Evolutionary conservation across 345 rosid species (phyloP).

Genomic region (Reutealis trisperma): DNA sequence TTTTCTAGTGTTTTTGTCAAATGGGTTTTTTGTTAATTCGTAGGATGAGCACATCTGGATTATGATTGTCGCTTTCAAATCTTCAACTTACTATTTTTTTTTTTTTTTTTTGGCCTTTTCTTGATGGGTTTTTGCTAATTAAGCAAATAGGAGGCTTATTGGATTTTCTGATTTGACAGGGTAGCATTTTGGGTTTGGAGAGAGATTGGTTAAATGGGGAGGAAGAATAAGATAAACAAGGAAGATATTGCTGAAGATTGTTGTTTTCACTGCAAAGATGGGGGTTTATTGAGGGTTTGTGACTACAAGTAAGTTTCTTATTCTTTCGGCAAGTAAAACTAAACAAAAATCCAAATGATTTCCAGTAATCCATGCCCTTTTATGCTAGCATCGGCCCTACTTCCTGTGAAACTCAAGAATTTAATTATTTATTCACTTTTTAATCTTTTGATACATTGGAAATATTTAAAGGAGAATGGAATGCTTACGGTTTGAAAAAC

Average conservation of each 20-base stretch:
- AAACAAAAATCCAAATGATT: too few relatives aligned
- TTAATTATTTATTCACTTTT: too few relatives aligned
- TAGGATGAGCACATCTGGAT: background rate
- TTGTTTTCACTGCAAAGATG: constrained; percentile 61
- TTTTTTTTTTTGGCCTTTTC: too few relatives aligned
- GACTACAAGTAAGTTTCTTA: constrained; percentile 45
- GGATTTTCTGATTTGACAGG: background rate
- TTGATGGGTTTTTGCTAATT: background rate
- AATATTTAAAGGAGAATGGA: too few relatives aligned
- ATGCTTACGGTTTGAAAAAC: too few relatives aligned
- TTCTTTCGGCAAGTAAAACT: too few relatives aligned
- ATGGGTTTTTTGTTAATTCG: background rate
- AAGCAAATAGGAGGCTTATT: too few relatives aligned
- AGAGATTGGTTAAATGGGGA: background rate
- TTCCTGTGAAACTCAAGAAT: background rate
- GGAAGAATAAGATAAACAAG: constrained; percentile 23
- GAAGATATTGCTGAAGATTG: constrained; percentile 42
- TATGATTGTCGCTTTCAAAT: too few relatives aligned
- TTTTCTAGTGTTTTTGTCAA: background rate
- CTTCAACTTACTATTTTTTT: background rate
- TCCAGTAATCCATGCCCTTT: too few relatives aligned
- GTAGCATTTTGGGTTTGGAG: background rate
- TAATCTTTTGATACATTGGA: too few relatives aligned
- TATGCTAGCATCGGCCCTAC: too few relatives aligned
- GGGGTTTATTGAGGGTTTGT: constrained; percentile 48